These are phyloP conservation scores for Podospora pseudocomata DNA, from an alignment of 495 filamentous ascomycete genomes.

Conservation along the genomic window DNA sequence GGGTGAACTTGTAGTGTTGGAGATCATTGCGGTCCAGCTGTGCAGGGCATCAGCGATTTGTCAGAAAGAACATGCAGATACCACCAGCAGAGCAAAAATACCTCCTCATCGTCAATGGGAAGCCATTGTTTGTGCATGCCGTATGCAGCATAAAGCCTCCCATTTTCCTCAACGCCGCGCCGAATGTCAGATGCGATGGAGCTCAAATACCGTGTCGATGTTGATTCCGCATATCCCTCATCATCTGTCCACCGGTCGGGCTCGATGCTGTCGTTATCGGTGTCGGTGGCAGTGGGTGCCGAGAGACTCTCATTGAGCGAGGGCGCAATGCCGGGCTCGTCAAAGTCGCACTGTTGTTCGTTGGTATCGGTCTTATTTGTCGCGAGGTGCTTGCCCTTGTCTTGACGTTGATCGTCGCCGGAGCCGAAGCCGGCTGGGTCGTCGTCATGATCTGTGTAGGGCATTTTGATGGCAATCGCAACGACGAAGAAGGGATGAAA, in stretches of 20 bases:
- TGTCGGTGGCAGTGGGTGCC: not conserved
- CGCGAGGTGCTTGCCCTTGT: not conserved
- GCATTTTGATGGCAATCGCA: not conserved
- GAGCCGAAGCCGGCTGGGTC: not conserved
- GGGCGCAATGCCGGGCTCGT: not conserved
- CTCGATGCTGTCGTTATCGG: conserved; percentile 8
- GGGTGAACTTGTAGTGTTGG: conserved; percentile 31
- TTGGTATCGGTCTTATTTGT: not conserved
- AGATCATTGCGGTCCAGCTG: conserved; percentile 21
- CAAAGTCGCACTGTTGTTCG: not conserved
- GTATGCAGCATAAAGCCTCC: conserved; percentile 15
- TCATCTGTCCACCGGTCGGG: conserved; percentile 10
- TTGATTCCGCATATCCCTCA: conserved; percentile 15
- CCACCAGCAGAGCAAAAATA: not conserved
- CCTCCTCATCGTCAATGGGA: conserved; percentile 15
- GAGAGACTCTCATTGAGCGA: not conserved
- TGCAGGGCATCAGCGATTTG: not conserved
- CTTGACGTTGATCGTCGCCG: not conserved
- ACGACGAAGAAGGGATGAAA: not conserved
- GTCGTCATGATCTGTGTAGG: not conserved
- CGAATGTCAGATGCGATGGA: conserved; percentile 20
- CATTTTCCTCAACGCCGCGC: conserved; percentile 18
- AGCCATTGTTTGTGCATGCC: conserved; percentile 17
- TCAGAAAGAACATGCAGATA: not conserved
- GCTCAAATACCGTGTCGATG: conserved; percentile 17